These are phyloP conservation scores for Tetracentron sinense DNA, from an alignment of 164 flowering plant genomes.

Conservation along the genomic window DNA sequence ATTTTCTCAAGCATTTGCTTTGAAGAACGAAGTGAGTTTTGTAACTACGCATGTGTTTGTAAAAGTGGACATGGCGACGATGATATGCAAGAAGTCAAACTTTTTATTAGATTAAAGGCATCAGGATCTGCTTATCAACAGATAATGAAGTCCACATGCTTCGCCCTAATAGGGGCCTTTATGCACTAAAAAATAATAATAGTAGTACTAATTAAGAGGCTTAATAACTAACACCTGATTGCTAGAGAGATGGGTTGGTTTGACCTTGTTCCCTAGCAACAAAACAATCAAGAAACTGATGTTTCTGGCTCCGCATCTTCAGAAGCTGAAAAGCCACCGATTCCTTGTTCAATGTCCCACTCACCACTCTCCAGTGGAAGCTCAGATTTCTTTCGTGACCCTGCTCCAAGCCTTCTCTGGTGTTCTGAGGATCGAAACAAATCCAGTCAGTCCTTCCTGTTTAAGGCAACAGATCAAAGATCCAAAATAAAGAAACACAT, in stretches of 20 bases:
- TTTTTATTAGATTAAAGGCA: too few species aligned
- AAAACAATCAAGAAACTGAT: conserved; percentile 17
- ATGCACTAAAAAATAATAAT: too few species aligned
- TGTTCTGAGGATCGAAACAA: conserved; percentile 25
- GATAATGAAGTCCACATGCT: too few species aligned
- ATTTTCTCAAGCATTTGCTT: too few species aligned
- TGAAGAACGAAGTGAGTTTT: too few species aligned
- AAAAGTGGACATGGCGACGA: too few species aligned
- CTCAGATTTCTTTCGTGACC: conserved; percentile 22
- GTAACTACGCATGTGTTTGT: too few species aligned
- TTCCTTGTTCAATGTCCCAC: conserved; percentile 30
- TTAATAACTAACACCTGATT: background rate
- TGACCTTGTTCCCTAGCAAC: background rate
- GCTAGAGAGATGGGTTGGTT: background rate
- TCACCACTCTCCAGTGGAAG: conserved; percentile 21
- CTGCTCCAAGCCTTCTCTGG: conserved; percentile 32
- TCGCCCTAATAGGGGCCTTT: conserved; percentile 12
- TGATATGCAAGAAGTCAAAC: too few species aligned
- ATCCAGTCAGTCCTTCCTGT: background rate
- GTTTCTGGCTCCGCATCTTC: conserved; percentile 37
- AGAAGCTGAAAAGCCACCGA: conserved; percentile 32
- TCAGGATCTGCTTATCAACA: too few species aligned
- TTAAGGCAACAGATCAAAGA: background rate
- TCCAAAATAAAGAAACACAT: background rate
- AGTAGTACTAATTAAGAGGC: background rate